Percentiles rank a stretch among this genome's conserved stretches.
Conservation (phyloP, 768 basidiomycete genomes). For the Trametes sanguinea region DNA sequence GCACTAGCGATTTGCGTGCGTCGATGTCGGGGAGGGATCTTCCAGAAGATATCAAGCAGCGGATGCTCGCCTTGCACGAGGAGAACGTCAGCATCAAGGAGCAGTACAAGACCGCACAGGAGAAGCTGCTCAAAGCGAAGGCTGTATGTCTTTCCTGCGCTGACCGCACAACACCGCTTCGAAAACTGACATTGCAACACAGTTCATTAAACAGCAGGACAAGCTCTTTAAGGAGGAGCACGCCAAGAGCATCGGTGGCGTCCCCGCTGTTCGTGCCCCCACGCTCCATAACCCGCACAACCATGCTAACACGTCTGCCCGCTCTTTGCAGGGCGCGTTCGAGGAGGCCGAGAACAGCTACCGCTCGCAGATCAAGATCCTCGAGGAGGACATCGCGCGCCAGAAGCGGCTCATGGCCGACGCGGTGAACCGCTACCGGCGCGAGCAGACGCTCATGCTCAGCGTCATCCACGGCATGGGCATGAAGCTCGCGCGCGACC, state of each 20-base stretch:
- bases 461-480: slow-evolving; percentile 72
- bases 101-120: slow-evolving; percentile 65
- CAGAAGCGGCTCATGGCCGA: slow-evolving; percentile 58
- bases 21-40: slow-evolving; percentile 76
- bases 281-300: not conserved
- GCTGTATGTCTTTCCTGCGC: slow-evolving; percentile 44
- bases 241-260: slow-evolving; percentile 51
- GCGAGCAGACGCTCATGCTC: slow-evolving; percentile 83
- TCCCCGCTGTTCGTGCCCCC: slow-evolving; percentile 44
- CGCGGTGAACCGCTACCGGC: slow-evolving; percentile 57
- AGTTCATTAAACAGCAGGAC: slow-evolving; percentile 95
- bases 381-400: slow-evolving; percentile 41
- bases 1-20: slow-evolving; percentile 71
- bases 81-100: slow-evolving; percentile 74
- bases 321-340: slow-evolving; percentile 47
- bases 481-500: slow-evolving; percentile 61
- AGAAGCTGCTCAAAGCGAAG: slow-evolving; percentile 81
- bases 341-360: slow-evolving; percentile 66
- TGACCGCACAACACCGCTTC: not conserved
- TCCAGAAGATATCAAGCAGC: slow-evolving; percentile 80
- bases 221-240: slow-evolving; percentile 84
- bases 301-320: not conserved
- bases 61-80: slow-evolving; percentile 73
- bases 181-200: slow-evolving; percentile 1
- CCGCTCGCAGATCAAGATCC: slow-evolving; percentile 35